Evolutionary conservation across 2,329 filamentous ascomycete species (phyloP).

Genomic region (Sordariomycetes sp.): DNA sequence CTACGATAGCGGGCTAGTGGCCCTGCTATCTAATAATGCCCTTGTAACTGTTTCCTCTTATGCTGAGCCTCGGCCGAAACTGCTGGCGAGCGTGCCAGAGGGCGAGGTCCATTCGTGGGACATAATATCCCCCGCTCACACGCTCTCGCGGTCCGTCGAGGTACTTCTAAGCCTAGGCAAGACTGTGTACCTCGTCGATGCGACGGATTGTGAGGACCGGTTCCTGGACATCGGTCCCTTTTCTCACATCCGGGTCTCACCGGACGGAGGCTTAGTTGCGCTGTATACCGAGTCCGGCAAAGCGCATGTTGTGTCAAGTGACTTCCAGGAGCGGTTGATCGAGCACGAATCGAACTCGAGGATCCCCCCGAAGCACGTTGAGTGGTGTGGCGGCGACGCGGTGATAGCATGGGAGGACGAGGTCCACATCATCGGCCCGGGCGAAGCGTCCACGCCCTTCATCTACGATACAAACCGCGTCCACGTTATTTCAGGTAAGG

Average conservation of each 20-base stretch:
- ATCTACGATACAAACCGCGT: conserved; percentile 86
- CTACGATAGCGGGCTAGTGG: conserved; percentile 87
- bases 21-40: conserved; percentile 77
- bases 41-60: conserved; percentile 83
- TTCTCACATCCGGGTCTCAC: conserved; percentile 79
- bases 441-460: conserved; percentile 63
- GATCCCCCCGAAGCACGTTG: conserved; percentile 75
- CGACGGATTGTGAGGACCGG: conserved; percentile 82
- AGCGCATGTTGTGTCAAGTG: conserved; percentile 86
- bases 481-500: conserved; percentile 69
- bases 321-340: conserved; percentile 85
- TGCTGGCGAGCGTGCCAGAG: conserved; percentile 65
- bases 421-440: conserved; percentile 83
- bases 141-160: conserved; percentile 86
- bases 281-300: conserved; percentile 79
- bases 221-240: conserved; percentile 89
- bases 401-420: conserved; percentile 97
- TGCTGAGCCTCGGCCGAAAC: conserved; percentile 77
- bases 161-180: conserved; percentile 75
- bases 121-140: conserved; percentile 77
- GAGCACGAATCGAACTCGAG: conserved; percentile 84
- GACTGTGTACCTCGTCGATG: conserved; percentile 80
- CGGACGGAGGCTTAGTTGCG: conserved; percentile 79
- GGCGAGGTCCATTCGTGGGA: conserved; percentile 81
- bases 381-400: conserved; percentile 95